Evolutionary conservation across 2,329 filamentous ascomycete species (phyloP), one percentile per base, ranked within the genome.

Genomic region (Colletotrichum phormii): DNA sequence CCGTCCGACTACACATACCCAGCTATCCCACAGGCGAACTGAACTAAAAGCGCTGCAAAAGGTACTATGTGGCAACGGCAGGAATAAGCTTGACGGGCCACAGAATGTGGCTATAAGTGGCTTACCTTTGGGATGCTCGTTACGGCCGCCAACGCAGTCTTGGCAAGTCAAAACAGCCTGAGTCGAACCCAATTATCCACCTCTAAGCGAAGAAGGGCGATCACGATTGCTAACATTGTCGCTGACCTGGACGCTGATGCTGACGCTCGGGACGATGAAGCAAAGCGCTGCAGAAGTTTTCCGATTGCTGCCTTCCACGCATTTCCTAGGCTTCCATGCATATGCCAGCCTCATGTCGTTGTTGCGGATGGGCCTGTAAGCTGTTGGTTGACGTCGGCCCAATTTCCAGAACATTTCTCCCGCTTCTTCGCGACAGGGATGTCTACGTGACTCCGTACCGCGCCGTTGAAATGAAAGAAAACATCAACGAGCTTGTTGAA

Each of bases 251-350:
- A 26, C 26, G 26, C 26, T 26, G 58, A 46, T 46, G 42, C 42
- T 46, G 42, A 46, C 42, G 8, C 42, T 46, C 42, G 42, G 42
- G 42, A 18, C 8, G 42, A 46, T 35, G 58, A 18, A 46, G 37
- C 4, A 12, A 60, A 46, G 51, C 42, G 42, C 42, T 46, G 42
- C 6, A 8, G 37, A 31, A 67, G 64, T 42, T 46, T 31, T 61
- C 29, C 18, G n/a, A 22, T 33, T 7, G 13, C 37, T 62, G 8
- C 15, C n/a, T 46, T 11, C 26, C 13, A 53, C 9, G 51, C 5
- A 35, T 35, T 59, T 35, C 24, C 65, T 51, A 58, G 33, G 13
- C 58, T 68, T 68, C 66, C 51, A 63, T 65, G 53, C 63, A 57
- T 51, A 29, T 49, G 35, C 29, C 31, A 53, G 22, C 60, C 26